Percentiles rank a stretch among this genome's conserved stretches.
Evolutionary conservation across 306 rosid genomes (phyloP).

Genomic region (Prinsepia uniflora): DNA sequence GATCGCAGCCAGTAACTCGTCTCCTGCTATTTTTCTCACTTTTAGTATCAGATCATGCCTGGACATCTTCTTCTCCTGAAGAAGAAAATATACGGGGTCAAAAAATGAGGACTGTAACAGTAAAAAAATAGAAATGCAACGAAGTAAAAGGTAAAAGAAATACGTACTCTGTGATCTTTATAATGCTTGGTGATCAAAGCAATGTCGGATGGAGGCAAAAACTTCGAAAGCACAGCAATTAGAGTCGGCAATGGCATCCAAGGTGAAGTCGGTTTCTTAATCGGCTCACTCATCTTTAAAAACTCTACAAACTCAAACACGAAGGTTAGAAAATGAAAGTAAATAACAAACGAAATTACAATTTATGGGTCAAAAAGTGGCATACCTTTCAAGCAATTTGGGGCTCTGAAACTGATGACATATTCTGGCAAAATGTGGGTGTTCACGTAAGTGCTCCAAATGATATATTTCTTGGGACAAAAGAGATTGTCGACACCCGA

Average conservation of each 20-base stretch:
- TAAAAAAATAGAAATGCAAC: background rate
- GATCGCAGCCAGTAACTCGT: constrained; percentile 47
- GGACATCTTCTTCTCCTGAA: constrained; percentile 57
- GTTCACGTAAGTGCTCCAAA: constrained; percentile 68
- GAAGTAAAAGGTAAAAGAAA: background rate
- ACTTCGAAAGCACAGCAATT: constrained; percentile 54
- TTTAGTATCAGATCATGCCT: constrained; percentile 52
- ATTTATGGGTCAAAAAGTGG: background rate
- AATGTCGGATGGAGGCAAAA: constrained; percentile 43
- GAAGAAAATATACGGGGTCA: background rate
- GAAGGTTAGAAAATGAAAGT: background rate
- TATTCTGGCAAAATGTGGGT: constrained; percentile 75
- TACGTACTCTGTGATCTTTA: constrained; percentile 50
- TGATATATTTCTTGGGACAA: constrained; percentile 52
- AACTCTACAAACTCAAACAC: constrained; percentile 33
- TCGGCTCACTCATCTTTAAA: constrained; percentile 29
- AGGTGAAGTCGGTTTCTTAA: constrained; percentile 64
- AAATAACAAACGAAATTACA: background rate
- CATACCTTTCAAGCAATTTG: constrained; percentile 44
- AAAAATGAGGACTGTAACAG: background rate
- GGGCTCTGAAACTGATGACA: constrained; percentile 57
- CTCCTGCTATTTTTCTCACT: constrained; percentile 69
- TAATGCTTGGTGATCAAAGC: constrained; percentile 47
- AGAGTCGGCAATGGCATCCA: constrained; percentile 75
- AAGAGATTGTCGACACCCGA: constrained; percentile 60